Conservation (phyloP, 108 stramenopile genomes). For the Asterionellopsis glacialis region DNA sequence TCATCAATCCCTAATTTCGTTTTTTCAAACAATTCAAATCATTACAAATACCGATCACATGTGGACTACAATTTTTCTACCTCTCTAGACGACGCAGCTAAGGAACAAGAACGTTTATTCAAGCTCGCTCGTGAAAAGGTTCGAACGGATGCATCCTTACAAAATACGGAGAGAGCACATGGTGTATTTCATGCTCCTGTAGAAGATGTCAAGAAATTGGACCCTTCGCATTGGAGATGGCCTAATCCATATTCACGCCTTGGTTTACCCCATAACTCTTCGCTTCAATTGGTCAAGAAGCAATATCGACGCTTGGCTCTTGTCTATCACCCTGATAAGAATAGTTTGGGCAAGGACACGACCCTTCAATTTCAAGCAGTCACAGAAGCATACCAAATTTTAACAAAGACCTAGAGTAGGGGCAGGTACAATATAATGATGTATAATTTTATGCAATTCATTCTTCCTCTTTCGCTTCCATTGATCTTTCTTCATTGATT, state of each 20-base stretch:
- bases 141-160: conserved; percentile 3
- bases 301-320: conserved; percentile 30
- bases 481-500: background rate
- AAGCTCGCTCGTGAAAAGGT: conserved; percentile 27
- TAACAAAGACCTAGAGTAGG: background rate
- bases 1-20: too few species aligned
- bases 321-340: conserved; percentile 50
- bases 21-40: too few species aligned
- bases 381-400: conserved; percentile 32
- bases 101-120: conserved; percentile 40
- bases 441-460: background rate
- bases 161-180: background rate
- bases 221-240: conserved; percentile 35
- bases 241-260: conserved; percentile 24
- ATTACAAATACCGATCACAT: too few species aligned
- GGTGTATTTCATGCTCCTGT: conserved; percentile 9
- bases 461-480: background rate
- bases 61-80: conserved; percentile 3
- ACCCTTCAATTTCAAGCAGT: conserved; percentile 37
- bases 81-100: conserved; percentile 22
- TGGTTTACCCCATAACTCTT: conserved; percentile 25
- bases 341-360: conserved; percentile 15
- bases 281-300: conserved; percentile 15
- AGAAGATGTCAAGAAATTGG: conserved; percentile 13
- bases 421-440: background rate